These are phyloP conservation scores for Podaxis sp. DNA, from an alignment of 768 basidiomycete species.

Conservation along the genomic window DNA sequence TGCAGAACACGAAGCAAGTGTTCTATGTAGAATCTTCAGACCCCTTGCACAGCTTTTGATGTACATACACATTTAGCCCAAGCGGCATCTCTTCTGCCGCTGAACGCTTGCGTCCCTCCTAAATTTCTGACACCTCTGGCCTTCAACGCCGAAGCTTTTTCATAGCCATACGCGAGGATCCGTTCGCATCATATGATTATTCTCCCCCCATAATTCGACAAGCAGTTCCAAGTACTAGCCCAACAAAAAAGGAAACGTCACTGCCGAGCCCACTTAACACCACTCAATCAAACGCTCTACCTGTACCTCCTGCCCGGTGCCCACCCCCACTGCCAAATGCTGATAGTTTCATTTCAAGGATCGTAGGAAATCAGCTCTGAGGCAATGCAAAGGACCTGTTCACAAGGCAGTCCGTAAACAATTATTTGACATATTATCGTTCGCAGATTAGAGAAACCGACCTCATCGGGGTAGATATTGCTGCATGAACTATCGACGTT, in stretches of 20 bases:
- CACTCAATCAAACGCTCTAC: neutral
- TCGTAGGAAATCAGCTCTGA: neutral
- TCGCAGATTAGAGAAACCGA: slow-evolving; percentile 23
- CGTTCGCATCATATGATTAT: neutral
- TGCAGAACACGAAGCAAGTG: no score
- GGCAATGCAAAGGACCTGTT: neutral
- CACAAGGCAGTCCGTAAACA: neutral
- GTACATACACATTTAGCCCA: neutral
- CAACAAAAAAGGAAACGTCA: neutral
- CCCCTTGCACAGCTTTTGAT: neutral
- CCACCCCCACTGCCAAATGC: neutral
- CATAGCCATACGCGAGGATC: neutral
- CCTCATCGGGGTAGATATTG: slow-evolving; percentile 62
- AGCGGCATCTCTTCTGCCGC: neutral
- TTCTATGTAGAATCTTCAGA: no score
- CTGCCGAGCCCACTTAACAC: neutral
- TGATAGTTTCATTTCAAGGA: neutral
- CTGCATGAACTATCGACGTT: slow-evolving; percentile 51
- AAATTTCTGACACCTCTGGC: no score
- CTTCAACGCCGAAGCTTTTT: neutral
- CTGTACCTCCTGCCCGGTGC: neutral
- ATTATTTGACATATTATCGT: neutral
- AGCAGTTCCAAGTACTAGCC: neutral
- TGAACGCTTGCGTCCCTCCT: no score
- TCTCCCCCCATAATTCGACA: neutral